Conservation (phyloP, 306 rosid species). For the Geum urbanum region DNA sequence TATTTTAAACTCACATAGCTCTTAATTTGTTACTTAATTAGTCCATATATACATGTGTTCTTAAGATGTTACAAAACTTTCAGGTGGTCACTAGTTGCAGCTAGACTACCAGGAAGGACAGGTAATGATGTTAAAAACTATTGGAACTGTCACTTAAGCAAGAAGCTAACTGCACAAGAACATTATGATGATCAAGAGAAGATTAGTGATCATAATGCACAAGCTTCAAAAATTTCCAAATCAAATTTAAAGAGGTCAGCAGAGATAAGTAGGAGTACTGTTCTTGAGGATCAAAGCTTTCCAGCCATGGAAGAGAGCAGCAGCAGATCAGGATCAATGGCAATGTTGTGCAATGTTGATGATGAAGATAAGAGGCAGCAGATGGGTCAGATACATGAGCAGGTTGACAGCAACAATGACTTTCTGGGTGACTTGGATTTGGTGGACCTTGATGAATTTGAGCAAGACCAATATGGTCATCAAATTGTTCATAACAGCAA, state of each 20-base stretch:
- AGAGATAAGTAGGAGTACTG: not conserved
- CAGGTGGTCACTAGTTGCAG: conserved; percentile 69
- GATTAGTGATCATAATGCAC: conserved; percentile 19
- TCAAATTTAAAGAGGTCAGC: conserved; percentile 21
- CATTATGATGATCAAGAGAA: conserved; percentile 10
- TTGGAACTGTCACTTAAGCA: conserved; percentile 66
- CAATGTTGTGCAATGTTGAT: not conserved
- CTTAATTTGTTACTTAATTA: not conserved
- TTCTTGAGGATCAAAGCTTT: not conserved
- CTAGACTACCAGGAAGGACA: conserved; percentile 63
- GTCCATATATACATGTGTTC: not conserved
- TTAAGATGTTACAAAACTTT: not conserved
- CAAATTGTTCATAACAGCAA: conserved; percentile 24
- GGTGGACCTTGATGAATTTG: conserved; percentile 32
- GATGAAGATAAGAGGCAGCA: not conserved
- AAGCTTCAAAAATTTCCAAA: conserved; percentile 19
- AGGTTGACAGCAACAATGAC: conserved; percentile 21
- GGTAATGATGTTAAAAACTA: conserved; percentile 67
- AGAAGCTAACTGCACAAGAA: conserved; percentile 38
- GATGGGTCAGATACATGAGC: conserved; percentile 19
- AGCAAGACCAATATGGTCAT: conserved; percentile 24
- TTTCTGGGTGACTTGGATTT: conserved; percentile 26
- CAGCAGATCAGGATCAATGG: not conserved
- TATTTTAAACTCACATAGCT: not conserved
- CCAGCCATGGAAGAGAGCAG: conserved; percentile 1